Conservation (phyloP, 345 rosid species). For the Microthlaspi erraticum region DNA sequence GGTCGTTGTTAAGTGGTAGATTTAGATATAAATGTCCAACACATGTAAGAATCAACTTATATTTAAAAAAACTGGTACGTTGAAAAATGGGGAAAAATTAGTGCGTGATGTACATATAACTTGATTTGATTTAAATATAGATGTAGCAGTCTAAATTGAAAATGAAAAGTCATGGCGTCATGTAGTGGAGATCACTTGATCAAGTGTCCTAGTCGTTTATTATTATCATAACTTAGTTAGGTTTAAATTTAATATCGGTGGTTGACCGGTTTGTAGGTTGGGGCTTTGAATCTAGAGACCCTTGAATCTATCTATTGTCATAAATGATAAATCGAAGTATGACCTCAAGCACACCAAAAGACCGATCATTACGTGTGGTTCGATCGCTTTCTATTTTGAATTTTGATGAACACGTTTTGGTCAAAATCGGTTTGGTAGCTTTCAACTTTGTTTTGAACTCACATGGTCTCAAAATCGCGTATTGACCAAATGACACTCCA, state of each 20-base stretch:
- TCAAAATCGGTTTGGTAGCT: conserved; percentile 28
- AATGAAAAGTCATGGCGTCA: conserved; percentile 28
- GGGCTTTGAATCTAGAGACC: conserved; percentile 33
- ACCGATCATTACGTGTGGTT: conserved; percentile 27
- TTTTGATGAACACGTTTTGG: conserved; percentile 36
- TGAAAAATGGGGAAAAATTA: not conserved
- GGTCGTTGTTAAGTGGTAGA: conserved; percentile 26
- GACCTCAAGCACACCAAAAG: conserved; percentile 31
- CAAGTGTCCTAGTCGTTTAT: conserved; percentile 26
- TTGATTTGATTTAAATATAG: not conserved
- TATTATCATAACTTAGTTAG: conserved; percentile 38
- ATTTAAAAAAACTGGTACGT: not conserved
- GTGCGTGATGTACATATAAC: not conserved
- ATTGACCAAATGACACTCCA: conserved; percentile 14
- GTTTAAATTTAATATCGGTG: conserved; percentile 36
- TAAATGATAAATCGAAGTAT: conserved; percentile 38
- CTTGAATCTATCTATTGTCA: too few species aligned
- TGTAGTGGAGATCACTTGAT: conserved; percentile 26
- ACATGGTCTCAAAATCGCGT: conserved; percentile 5
- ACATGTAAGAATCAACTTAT: conserved; percentile 11
- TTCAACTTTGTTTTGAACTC: conserved; percentile 25
- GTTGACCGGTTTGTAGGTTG: conserved; percentile 44
- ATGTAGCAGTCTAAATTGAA: conserved; percentile 21
- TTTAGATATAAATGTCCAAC: conserved; percentile 21
- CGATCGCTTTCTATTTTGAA: conserved; percentile 28